phyloP scores from a whole-genome alignment of 257 asterid species.

The Ajuga chamaepitys region DNA sequence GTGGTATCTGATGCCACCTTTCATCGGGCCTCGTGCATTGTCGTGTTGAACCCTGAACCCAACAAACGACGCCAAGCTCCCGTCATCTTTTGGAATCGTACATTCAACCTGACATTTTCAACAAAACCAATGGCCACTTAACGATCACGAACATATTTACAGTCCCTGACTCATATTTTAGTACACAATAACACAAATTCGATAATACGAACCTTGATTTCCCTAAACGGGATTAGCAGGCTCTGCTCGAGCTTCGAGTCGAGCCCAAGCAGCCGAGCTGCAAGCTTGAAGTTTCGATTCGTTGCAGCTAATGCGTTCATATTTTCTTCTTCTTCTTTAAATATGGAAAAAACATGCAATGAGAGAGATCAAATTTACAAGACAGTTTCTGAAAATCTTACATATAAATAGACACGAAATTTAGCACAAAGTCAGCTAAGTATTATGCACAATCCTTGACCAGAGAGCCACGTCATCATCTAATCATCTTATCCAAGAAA shows the following conservation, averaged over 20 bases:
- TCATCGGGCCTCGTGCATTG: constrained; percentile 95
- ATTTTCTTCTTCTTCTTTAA: neutral
- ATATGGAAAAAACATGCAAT: too few relatives aligned
- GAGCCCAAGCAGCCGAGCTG: constrained; percentile 76
- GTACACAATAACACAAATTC: too few relatives aligned
- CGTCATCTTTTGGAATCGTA: constrained; percentile 92
- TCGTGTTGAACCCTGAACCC: constrained; percentile 95
- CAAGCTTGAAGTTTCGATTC: constrained; percentile 83
- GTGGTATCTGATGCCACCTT: constrained; percentile 97
- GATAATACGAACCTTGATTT: constrained; percentile 61
- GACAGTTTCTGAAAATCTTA: too few relatives aligned
- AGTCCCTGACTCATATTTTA: too few relatives aligned
- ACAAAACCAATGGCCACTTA: too few relatives aligned
- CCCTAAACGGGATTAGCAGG: constrained; percentile 84
- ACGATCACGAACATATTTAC: too few relatives aligned
- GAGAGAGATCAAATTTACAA: too few relatives aligned
- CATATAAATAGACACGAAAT: too few relatives aligned
- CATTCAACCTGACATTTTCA: constrained; percentile 69
- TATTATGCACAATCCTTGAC: neutral
- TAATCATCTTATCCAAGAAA: constrained; percentile 11
- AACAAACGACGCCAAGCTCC: constrained; percentile 72
- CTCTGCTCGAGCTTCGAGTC: constrained; percentile 88
- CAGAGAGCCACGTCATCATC: constrained; percentile 12
- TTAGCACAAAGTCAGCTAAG: too few relatives aligned
- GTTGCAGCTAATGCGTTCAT: constrained; percentile 98